phyloP scores from a whole-genome alignment of 805 yeast genomes.

The Ogataea methylovora region DNA sequence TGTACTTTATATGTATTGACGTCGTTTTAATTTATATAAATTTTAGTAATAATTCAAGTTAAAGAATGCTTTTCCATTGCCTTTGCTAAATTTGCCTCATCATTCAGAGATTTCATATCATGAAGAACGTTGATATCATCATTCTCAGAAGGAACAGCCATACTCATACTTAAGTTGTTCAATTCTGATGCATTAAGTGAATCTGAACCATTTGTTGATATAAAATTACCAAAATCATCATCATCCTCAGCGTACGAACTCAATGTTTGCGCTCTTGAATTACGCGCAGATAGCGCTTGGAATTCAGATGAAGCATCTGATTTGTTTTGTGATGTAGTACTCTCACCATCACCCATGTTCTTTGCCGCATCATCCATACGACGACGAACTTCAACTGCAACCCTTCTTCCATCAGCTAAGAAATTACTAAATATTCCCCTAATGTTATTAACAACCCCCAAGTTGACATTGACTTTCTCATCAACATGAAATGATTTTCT shows the following conservation, averaged over 20 bases:
- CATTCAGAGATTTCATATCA: slow-evolving; percentile 7
- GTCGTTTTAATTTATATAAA: background rate
- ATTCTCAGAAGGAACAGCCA: slow-evolving; percentile 15
- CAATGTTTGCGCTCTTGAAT: slow-evolving; percentile 13
- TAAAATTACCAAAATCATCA: slow-evolving; percentile 26
- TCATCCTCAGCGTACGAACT: slow-evolving; percentile 21
- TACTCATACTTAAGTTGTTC: background rate
- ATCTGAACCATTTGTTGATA: slow-evolving; percentile 18
- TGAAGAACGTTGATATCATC: slow-evolving; percentile 15
- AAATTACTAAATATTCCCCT: slow-evolving; percentile 88
- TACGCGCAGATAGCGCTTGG: slow-evolving; percentile 5
- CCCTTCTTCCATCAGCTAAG: slow-evolving; percentile 86
- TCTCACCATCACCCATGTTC: slow-evolving; percentile 1
- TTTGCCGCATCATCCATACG: slow-evolving; percentile 71
- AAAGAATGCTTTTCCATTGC: slow-evolving; percentile 2
- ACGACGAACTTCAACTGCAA: slow-evolving; percentile 81
- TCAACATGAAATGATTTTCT: slow-evolving; percentile 62
- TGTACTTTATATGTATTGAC: background rate
- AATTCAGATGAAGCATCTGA: background rate
- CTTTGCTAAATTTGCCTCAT: slow-evolving; percentile 9
- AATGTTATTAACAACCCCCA: slow-evolving; percentile 43
- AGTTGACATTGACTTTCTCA: slow-evolving; percentile 35
- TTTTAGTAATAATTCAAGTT: background rate
- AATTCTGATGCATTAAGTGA: slow-evolving; percentile 4
- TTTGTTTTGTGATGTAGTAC: background rate